Conservation (phyloP, 2,329 filamentous ascomycete genomes). For the Coleophoma eucalyptorum region DNA sequence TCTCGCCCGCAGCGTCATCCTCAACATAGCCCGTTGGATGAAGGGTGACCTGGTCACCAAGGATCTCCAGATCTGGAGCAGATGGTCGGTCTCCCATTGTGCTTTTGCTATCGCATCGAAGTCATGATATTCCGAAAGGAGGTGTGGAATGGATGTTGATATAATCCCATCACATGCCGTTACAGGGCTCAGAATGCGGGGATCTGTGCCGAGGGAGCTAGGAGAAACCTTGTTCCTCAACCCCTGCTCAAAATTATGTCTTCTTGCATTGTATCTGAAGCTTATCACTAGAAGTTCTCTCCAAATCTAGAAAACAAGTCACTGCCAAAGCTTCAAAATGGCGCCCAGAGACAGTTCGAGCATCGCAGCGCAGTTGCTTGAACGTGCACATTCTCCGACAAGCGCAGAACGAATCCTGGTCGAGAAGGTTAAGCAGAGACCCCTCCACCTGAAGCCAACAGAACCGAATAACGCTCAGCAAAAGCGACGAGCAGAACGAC, state of each 20-base stretch:
- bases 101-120: conserved; percentile 9
- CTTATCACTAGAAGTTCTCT: not conserved
- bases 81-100: conserved; percentile 37
- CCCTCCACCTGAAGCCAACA: conserved; percentile 73
- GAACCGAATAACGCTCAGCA: conserved; percentile 64
- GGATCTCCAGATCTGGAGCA: conserved; percentile 73
- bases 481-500: conserved; percentile 31
- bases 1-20: conserved; percentile 48
- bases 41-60: conserved; percentile 70
- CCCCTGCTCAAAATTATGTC: not conserved
- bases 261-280: not conserved
- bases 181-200: not conserved
- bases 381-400: conserved; percentile 74
- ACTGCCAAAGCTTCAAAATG: not conserved
- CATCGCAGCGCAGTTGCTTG: conserved; percentile 62
- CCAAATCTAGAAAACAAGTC: not conserved
- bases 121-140: not conserved
- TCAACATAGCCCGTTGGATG: conserved; percentile 69
- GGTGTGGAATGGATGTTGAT: not conserved
- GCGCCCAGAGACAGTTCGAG: conserved; percentile 4
- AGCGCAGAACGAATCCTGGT: conserved; percentile 68
- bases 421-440: conserved; percentile 79
- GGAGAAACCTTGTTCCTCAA: not conserved
- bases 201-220: not conserved
- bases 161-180: not conserved